Evolutionary conservation across 805 yeast species (phyloP).

Genomic region (Cyberlindnera sargentensis): DNA sequence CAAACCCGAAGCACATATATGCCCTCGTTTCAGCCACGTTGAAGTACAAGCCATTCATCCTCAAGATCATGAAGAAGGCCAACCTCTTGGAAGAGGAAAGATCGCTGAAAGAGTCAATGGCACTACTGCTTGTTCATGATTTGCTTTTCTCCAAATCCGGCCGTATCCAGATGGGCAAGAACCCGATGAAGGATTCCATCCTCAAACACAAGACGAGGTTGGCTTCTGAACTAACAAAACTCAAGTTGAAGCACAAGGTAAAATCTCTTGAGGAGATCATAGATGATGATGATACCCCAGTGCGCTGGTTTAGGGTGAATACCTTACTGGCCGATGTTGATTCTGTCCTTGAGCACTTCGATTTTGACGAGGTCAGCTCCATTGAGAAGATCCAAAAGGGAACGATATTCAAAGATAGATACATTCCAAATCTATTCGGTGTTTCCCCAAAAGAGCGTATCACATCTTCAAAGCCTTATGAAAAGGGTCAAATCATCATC

Average conservation of each 20-base stretch:
- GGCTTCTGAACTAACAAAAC: constrained; percentile 72
- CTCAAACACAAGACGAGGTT: constrained; percentile 74
- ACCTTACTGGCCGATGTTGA: constrained; percentile 40
- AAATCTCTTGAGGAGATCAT: constrained; percentile 45
- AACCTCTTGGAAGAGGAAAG: constrained; percentile 52
- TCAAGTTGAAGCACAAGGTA: constrained; percentile 68
- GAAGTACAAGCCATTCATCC: constrained; percentile 59
- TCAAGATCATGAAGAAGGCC: constrained; percentile 56
- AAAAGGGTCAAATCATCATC: constrained; percentile 72
- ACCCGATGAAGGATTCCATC: constrained; percentile 75
- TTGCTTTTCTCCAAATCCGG: constrained; percentile 67
- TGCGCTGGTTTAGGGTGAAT: constrained; percentile 77
- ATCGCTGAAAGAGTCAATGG: constrained; percentile 45
- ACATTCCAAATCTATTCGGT: constrained; percentile 74
- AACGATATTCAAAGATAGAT: constrained; percentile 62
- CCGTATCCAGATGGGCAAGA: constrained; percentile 83
- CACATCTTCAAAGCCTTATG: constrained; percentile 61
- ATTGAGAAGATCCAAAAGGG: constrained; percentile 45
- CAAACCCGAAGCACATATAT: constrained; percentile 78
- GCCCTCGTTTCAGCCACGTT: constrained; percentile 79
- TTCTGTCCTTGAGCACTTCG: constrained; percentile 28
- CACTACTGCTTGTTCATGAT: constrained; percentile 73
- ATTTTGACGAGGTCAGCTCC: constrained; percentile 38
- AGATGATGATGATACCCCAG: constrained; percentile 59
- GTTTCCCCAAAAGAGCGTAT: constrained; percentile 70